Evolutionary conservation across 306 rosid genomes (phyloP).

Genomic region (Alnus glutinosa): DNA sequence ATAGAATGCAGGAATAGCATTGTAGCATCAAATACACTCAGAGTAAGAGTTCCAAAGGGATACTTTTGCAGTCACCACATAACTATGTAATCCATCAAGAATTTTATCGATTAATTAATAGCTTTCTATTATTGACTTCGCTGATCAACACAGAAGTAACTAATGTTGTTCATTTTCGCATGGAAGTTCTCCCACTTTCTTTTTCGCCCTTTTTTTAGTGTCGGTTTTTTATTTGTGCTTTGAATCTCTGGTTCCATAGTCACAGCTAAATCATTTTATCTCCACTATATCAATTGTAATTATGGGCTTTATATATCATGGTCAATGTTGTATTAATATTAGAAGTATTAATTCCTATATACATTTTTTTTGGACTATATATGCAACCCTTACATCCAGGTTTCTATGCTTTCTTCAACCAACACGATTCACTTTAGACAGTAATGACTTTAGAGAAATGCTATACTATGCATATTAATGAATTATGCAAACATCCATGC

Average conservation of each 20-base stretch:
- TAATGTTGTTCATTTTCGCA: neutral
- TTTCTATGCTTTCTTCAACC: neutral
- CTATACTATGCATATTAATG: neutral
- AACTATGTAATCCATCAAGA: neutral
- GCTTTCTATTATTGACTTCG: neutral
- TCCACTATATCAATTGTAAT: neutral
- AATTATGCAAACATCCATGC: neutral
- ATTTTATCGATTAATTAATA: neutral
- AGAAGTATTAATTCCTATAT: neutral
- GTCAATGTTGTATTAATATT: neutral
- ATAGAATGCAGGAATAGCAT: neutral
- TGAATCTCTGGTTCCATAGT: neutral
- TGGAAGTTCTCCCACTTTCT: neutral
- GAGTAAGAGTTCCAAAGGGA: neutral
- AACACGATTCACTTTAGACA: neutral
- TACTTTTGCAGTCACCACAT: neutral
- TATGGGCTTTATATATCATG: neutral
- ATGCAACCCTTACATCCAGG: neutral
- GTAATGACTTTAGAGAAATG: neutral
- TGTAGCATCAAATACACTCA: neutral
- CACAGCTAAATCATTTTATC: neutral
- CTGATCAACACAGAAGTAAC: neutral
- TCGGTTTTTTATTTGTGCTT: neutral
- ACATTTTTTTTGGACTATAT: neutral
- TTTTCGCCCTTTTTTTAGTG: neutral